phyloP scores from a whole-genome alignment of 2,329 filamentous ascomycete genomes.

The Botrytis cinerea region DNA sequence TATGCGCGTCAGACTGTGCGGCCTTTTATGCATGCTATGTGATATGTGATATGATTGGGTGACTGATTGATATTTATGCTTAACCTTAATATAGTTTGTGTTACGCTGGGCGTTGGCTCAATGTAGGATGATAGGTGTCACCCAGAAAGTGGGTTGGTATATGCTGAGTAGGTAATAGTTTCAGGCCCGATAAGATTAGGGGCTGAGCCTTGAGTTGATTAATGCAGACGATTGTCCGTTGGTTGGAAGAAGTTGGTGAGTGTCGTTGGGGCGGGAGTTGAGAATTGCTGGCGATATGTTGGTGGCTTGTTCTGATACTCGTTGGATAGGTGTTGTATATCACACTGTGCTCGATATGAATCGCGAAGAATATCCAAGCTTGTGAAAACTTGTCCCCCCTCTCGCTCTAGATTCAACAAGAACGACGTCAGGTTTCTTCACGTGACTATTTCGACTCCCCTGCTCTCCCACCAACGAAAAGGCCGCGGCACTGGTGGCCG shows the following conservation, averaged over 20 bases:
- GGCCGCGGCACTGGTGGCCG: background rate
- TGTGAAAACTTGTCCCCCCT: background rate
- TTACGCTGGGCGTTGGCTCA: background rate
- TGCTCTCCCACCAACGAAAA: background rate
- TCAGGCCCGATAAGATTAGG: background rate
- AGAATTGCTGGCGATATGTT: background rate
- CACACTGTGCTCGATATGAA: background rate
- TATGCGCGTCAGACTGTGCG: background rate
- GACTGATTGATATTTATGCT: background rate
- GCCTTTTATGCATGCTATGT: background rate
- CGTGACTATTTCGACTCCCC: background rate
- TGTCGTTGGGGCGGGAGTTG: background rate
- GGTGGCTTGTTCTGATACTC: background rate
- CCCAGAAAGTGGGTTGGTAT: too few relatives aligned
- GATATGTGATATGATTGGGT: too few relatives aligned
- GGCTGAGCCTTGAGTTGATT: background rate
- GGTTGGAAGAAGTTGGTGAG: background rate
- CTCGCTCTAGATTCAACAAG: background rate
- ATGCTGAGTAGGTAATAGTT: background rate
- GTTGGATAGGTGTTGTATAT: background rate
- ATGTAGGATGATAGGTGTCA: background rate
- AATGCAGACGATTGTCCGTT: background rate
- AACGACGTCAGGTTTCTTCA: background rate
- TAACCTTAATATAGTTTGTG: background rate
- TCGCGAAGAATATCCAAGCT: background rate